Conservation (phyloP, 352 stramenopile species). For the Thraustochytrium striatum region DNA sequence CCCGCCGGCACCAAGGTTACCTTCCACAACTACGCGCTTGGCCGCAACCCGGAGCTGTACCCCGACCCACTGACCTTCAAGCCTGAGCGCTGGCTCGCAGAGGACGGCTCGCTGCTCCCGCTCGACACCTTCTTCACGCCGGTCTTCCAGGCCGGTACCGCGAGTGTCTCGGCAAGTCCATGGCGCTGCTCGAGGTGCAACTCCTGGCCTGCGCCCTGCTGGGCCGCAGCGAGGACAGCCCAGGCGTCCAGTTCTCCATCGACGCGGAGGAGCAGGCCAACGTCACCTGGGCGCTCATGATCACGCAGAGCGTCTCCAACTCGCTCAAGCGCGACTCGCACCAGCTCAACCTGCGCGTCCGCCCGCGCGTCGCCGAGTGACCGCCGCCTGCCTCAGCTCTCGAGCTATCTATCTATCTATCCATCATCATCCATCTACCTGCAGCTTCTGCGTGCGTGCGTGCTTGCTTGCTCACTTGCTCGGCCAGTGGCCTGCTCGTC, state of each 20-base stretch:
- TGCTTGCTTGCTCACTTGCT: too few species aligned
- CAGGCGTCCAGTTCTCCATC: neutral
- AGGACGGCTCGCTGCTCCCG: neutral
- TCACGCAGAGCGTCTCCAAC: neutral
- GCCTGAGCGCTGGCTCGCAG: neutral
- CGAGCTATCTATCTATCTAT: too few species aligned
- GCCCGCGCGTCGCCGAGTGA: too few species aligned
- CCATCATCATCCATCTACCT: too few species aligned
- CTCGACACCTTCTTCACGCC: neutral
- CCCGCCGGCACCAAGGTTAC: neutral
- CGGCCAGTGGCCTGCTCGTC: too few species aligned
- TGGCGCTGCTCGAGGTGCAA: conserved; percentile 8
- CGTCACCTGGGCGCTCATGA: neutral
- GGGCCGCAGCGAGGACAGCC: neutral
- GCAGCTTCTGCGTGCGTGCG: too few species aligned
- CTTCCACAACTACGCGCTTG: neutral
- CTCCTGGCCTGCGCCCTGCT: neutral
- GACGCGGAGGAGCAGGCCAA: neutral
- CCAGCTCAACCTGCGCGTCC: neutral
- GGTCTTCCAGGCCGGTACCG: neutral
- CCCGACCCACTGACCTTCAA: neutral
- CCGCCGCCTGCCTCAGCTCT: too few species aligned
- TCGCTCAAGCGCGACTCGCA: neutral
- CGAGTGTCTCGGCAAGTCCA: conserved; percentile 5
- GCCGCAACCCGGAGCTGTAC: neutral